Evolutionary conservation across 495 filamentous ascomycete genomes (phyloP).

Genomic region (Penicillium egyptiacum): DNA sequence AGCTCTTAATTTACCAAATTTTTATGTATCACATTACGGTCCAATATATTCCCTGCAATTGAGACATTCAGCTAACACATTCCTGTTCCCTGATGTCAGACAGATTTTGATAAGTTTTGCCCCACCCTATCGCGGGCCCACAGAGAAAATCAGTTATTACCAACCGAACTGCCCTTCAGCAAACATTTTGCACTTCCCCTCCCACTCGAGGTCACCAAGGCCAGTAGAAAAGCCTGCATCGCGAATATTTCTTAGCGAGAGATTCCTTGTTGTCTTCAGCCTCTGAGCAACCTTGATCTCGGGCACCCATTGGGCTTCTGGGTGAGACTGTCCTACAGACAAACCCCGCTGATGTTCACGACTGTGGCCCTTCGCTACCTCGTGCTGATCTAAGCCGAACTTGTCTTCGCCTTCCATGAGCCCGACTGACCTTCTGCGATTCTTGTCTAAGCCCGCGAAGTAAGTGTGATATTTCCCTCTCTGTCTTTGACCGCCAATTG

Average conservation of each 20-base stretch:
- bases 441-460: constrained; percentile 96
- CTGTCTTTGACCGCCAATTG: neutral
- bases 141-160: constrained; percentile 35
- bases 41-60: neutral
- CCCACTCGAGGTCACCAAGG: constrained; percentile 18
- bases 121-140: constrained; percentile 30
- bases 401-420: constrained; percentile 69
- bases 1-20: neutral
- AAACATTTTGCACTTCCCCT: constrained; percentile 26
- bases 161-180: constrained; percentile 23
- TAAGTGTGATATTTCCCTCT: constrained; percentile 49
- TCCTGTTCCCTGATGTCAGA: constrained; percentile 28
- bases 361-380: constrained; percentile 39
- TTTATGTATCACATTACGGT: constrained; percentile 13
- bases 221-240: constrained; percentile 7
- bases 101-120: constrained; percentile 30
- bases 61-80: neutral
- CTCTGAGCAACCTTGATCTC: constrained; percentile 18
- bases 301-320: constrained; percentile 25
- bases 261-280: constrained; percentile 6
- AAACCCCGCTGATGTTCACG: constrained; percentile 39
- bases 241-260: constrained; percentile 6
- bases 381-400: constrained; percentile 40
- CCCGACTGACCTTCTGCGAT: constrained; percentile 87
- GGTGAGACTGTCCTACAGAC: constrained; percentile 18